phyloP scores from a whole-genome alignment of 371 early-diverging fungal species.

The Catenaria anguillulae region DNA sequence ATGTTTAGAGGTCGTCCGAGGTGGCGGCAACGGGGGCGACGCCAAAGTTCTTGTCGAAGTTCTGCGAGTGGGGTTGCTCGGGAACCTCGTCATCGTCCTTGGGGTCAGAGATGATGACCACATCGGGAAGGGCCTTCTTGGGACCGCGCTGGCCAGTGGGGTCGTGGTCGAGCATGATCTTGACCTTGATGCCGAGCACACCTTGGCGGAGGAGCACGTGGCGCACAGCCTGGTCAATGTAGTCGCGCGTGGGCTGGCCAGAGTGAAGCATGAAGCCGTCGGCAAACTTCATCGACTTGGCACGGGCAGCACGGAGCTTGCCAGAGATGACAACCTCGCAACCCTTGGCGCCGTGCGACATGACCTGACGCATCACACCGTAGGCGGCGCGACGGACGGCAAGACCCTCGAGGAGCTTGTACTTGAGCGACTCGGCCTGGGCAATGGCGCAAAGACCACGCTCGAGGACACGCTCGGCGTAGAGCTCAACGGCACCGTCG shows the following conservation, averaged over 20 bases:
- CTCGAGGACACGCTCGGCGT: slow-evolving; percentile 96
- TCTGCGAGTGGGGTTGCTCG: not conserved
- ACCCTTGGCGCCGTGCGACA: slow-evolving; percentile 99
- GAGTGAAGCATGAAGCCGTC: slow-evolving; percentile 99
- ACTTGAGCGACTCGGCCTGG: slow-evolving; percentile 96
- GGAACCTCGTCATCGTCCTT: slow-evolving; percentile 10
- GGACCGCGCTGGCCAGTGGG: slow-evolving; percentile 94
- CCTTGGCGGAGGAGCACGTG: slow-evolving; percentile 99
- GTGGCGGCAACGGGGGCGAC: not conserved
- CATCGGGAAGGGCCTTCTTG: slow-evolving; percentile 92
- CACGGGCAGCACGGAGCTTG: slow-evolving; percentile 99
- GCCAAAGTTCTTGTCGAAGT: not conserved
- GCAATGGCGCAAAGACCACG: slow-evolving; percentile 98
- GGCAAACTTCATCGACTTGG: slow-evolving; percentile 99
- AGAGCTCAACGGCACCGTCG: slow-evolving; percentile 93
- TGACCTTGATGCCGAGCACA: slow-evolving; percentile 99
- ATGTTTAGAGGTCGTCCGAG: too few relatives aligned
- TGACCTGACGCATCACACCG: slow-evolving; percentile 96
- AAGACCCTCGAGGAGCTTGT: slow-evolving; percentile 92
- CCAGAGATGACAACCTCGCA: slow-evolving; percentile 99
- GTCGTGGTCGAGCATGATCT: slow-evolving; percentile 98
- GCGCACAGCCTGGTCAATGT: slow-evolving; percentile 93
- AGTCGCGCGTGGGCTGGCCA: slow-evolving; percentile 96
- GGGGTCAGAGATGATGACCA: slow-evolving; percentile 82
- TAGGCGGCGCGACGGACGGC: slow-evolving; percentile 97